Percentiles rank a stretch among this genome's conserved stretches.
phyloP scores from a whole-genome alignment of 1,139 yeast genomes.

The Yamadazyma aaseri region DNA sequence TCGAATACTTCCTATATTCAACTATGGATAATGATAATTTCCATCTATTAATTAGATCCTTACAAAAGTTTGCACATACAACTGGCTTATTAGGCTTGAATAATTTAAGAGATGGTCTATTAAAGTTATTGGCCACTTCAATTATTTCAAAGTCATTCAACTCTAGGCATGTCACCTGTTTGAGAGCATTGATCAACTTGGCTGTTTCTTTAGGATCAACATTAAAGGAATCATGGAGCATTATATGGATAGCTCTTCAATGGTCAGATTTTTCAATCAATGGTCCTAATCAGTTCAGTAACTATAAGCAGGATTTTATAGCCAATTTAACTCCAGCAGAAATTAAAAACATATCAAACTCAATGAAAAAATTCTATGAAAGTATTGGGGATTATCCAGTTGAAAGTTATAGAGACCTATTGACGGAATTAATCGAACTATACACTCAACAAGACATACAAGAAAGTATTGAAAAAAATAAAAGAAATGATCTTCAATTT shows the following conservation, averaged over 20 bases:
- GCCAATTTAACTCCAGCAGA: slow-evolving; percentile 44
- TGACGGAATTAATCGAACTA: slow-evolving; percentile 44
- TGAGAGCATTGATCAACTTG: slow-evolving; percentile 73
- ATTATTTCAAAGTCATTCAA: slow-evolving; percentile 40
- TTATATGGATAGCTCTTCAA: slow-evolving; percentile 68
- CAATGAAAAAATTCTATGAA: slow-evolving; percentile 60
- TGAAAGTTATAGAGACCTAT: slow-evolving; percentile 46
- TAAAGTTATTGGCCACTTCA: slow-evolving; percentile 56
- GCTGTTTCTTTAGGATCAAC: slow-evolving; percentile 79
- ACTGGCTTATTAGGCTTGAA: slow-evolving; percentile 68
- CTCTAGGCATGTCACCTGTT: slow-evolving; percentile 68
- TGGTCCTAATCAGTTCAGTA: slow-evolving; percentile 55
- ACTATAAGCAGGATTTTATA: slow-evolving; percentile 19
- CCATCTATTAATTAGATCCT: slow-evolving; percentile 62
- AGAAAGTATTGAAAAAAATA: slow-evolving; percentile 1
- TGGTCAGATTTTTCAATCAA: slow-evolving; percentile 66
- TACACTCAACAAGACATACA: slow-evolving; percentile 9
- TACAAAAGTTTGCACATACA: slow-evolving; percentile 79
- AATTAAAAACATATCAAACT: slow-evolving; percentile 49
- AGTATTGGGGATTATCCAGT: slow-evolving; percentile 56
- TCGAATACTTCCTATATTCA: slow-evolving; percentile 56
- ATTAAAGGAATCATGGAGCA: slow-evolving; percentile 65
- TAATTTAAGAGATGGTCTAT: slow-evolving; percentile 57
- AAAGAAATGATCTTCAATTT: slow-evolving; percentile 4
- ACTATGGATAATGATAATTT: slow-evolving; percentile 66